These are phyloP conservation scores for Wickerhamiella parazyma DNA, from an alignment of 805 yeast species.

Conservation along the genomic window DNA sequence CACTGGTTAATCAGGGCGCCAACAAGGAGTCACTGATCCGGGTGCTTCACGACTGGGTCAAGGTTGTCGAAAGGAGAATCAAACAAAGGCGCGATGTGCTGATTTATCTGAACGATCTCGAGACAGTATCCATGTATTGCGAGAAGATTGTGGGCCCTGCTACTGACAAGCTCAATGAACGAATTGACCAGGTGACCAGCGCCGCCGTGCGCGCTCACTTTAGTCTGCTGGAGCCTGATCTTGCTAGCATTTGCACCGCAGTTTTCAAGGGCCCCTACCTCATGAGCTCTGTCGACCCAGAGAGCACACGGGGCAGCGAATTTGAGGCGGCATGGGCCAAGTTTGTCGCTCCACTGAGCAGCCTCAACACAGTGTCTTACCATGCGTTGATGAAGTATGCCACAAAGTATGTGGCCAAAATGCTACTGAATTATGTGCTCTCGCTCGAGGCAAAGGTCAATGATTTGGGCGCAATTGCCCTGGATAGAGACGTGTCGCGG, in stretches of 20 bases:
- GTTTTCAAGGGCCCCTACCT: conserved; percentile 31
- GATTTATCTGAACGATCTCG: conserved; percentile 53
- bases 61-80: conserved; percentile 38
- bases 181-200: conserved; percentile 29
- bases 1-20: conserved; percentile 48
- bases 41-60: conserved; percentile 52
- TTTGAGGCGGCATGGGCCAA: conserved; percentile 55
- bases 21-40: conserved; percentile 62
- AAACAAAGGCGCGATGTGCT: conserved; percentile 29
- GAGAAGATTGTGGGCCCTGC: conserved; percentile 27
- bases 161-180: conserved; percentile 21
- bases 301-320: conserved; percentile 20
- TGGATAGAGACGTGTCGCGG: conserved; percentile 68
- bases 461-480: conserved; percentile 67
- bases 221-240: conserved; percentile 23
- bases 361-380: conserved; percentile 42
- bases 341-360: conserved; percentile 50
- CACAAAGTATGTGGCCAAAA: conserved; percentile 40
- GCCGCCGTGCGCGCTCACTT: conserved; percentile 34
- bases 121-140: conserved; percentile 47
- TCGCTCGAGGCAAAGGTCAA: conserved; percentile 52
- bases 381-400: conserved; percentile 34
- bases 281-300: conserved; percentile 23
- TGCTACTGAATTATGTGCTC: conserved; percentile 58
- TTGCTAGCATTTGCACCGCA: conserved; percentile 27